phyloP scores from a whole-genome alignment of 495 filamentous ascomycete genomes.

The Astrothelium macrocarpum region DNA sequence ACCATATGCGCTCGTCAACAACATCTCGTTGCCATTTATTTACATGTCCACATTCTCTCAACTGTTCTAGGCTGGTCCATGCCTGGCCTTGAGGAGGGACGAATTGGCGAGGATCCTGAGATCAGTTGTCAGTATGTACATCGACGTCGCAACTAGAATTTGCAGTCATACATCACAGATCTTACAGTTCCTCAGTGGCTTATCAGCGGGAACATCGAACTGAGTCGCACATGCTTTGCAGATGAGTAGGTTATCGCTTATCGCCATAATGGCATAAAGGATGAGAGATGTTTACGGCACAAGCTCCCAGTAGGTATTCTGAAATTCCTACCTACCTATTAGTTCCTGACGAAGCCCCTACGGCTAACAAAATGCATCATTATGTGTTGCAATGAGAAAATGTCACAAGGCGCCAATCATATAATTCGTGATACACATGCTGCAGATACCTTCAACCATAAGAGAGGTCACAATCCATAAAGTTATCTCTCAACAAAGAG shows the following conservation, averaged over 20 bases:
- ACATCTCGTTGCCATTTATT: conserved; percentile 35
- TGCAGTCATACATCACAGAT: conserved; percentile 58
- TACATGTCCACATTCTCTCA: conserved; percentile 17
- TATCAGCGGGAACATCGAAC: conserved; percentile 41
- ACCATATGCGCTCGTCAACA: conserved; percentile 36
- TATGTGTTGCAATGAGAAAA: too few species aligned
- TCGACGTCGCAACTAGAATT: neutral
- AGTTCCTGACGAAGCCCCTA: neutral
- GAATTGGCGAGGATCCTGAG: conserved; percentile 57
- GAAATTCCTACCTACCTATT: too few species aligned
- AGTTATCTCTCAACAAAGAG: too few species aligned
- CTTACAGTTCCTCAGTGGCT: conserved; percentile 46
- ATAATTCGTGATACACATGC: too few species aligned
- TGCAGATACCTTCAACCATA: too few species aligned
- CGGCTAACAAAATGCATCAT: too few species aligned
- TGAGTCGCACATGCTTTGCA: conserved; percentile 65
- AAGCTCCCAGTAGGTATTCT: too few species aligned
- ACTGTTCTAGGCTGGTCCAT: conserved; percentile 16
- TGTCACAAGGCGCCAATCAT: too few species aligned
- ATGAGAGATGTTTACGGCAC: neutral
- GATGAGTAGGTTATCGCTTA: conserved; percentile 42
- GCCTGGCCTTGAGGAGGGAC: conserved; percentile 34
- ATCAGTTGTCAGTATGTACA: neutral
- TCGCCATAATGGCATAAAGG: conserved; percentile 4
- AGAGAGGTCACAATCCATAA: too few species aligned